These are phyloP conservation scores for Coniosporium tulheliwenetii DNA, from an alignment of 2,329 filamentous ascomycete genomes.

Conservation along the genomic window DNA sequence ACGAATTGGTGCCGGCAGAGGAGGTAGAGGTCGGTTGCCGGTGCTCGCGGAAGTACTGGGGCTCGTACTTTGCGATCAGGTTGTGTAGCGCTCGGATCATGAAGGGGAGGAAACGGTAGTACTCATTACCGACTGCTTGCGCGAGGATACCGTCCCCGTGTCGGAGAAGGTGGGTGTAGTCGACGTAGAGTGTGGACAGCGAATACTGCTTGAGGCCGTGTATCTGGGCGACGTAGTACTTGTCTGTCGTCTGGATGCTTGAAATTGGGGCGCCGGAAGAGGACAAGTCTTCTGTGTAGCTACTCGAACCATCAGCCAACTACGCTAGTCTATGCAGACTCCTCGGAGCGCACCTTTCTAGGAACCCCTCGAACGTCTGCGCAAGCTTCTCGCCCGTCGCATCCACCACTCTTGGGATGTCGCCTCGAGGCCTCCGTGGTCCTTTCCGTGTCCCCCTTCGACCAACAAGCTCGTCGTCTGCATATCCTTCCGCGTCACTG, in stretches of 20 bases:
- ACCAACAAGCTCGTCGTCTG: conserved; percentile 47
- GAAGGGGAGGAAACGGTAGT: conserved; percentile 91
- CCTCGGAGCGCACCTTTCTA: conserved; percentile 46
- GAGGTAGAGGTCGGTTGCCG: conserved; percentile 65
- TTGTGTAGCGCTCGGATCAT: conserved; percentile 80
- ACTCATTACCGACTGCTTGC: conserved; percentile 73
- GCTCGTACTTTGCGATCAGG: conserved; percentile 86
- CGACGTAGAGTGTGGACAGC: conserved; percentile 75
- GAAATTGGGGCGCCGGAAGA: conserved; percentile 49
- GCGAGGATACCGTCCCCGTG: conserved; percentile 70
- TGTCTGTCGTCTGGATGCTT: conserved; percentile 58
- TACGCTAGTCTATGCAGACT: background rate
- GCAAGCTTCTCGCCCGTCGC: conserved; percentile 60
- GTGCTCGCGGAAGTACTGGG: conserved; percentile 85
- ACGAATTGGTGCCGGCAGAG: conserved; percentile 55
- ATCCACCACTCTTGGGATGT: conserved; percentile 61
- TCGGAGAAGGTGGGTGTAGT: conserved; percentile 68
- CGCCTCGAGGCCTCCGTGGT: conserved; percentile 30
- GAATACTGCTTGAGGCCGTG: conserved; percentile 58
- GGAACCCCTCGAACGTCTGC: conserved; percentile 62
- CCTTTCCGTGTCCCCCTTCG: conserved; percentile 30
- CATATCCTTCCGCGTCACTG: conserved; percentile 42
- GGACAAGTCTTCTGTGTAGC: conserved; percentile 53
- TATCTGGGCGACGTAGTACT: conserved; percentile 75
- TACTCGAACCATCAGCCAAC: conserved; percentile 7